Conservation (phyloP, 2,329 filamentous ascomycete genomes). For the Aureobasidium pullulans region DNA sequence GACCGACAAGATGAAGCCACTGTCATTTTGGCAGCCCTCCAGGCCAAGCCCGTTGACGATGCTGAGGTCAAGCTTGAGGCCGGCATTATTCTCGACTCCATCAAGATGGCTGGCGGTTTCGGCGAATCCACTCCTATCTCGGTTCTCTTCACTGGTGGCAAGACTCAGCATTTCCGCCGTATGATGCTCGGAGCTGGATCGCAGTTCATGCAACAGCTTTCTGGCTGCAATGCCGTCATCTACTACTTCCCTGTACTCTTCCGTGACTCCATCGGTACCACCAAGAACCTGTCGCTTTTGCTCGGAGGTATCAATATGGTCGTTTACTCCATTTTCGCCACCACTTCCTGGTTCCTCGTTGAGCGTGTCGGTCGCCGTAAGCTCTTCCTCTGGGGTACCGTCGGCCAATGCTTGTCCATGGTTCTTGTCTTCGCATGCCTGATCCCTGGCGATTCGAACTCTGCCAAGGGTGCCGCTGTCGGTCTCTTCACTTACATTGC, state of each 20-base stretch:
- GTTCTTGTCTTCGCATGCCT: slow-evolving; percentile 36
- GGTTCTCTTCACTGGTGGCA: slow-evolving; percentile 53
- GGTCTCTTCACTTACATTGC: slow-evolving; percentile 65
- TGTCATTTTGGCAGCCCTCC: slow-evolving; percentile 17
- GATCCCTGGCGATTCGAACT: slow-evolving; percentile 30
- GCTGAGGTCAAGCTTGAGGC: slow-evolving; percentile 40
- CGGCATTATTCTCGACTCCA: slow-evolving; percentile 58
- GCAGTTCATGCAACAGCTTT: slow-evolving; percentile 57
- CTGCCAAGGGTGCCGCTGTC: slow-evolving; percentile 43
- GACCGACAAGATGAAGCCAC: slow-evolving; percentile 19
- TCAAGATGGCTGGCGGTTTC: slow-evolving; percentile 34
- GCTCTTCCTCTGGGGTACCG: slow-evolving; percentile 36
- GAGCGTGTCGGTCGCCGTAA: slow-evolving; percentile 51
- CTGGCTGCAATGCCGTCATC: slow-evolving; percentile 44
- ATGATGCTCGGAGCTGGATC: slow-evolving; percentile 54
- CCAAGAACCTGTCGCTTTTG: slow-evolving; percentile 35
- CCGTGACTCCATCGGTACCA: slow-evolving; percentile 44
- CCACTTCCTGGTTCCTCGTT: slow-evolving; percentile 56
- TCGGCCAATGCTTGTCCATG: slow-evolving; percentile 51
- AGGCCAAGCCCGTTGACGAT: slow-evolving; percentile 8
- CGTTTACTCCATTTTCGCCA: slow-evolving; percentile 49
- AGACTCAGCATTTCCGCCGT: slow-evolving; percentile 55
- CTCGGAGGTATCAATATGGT: slow-evolving; percentile 47
- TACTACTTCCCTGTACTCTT: slow-evolving; percentile 38
- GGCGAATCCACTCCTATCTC: slow-evolving; percentile 39